A percentile compares a stretch with the other conserved stretches of the same genome.
These are phyloP conservation scores for Debaryomyces psychrophilus DNA, from an alignment of 1,139 yeast species.

Conservation along the genomic window DNA sequence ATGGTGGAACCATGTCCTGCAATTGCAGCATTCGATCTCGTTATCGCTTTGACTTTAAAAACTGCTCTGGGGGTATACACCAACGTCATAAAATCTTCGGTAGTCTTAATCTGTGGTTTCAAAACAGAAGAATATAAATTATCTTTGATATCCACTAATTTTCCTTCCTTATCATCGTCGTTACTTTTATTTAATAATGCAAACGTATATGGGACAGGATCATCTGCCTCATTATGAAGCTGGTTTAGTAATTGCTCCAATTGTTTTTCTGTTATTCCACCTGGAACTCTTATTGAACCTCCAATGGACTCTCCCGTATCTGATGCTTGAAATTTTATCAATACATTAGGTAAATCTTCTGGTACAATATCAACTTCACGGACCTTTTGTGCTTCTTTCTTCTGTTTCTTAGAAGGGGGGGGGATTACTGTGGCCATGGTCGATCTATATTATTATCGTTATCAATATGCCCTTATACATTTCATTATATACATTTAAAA, in stretches of 20 bases:
- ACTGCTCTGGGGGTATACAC: constrained; percentile 95
- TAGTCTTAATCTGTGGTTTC: constrained; percentile 83
- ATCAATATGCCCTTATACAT: neutral
- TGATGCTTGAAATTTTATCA: constrained; percentile 87
- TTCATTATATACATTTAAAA: neutral
- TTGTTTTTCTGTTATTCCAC: constrained; percentile 81
- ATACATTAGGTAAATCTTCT: constrained; percentile 79
- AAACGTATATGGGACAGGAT: constrained; percentile 89
- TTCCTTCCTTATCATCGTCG: constrained; percentile 39
- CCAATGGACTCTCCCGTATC: constrained; percentile 92
- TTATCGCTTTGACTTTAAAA: constrained; percentile 88
- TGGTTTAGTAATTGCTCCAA: constrained; percentile 85
- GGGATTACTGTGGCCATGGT: constrained; percentile 91
- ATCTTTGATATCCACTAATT: constrained; percentile 71
- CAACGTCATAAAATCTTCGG: constrained; percentile 90
- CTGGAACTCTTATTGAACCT: constrained; percentile 89
- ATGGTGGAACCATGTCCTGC: constrained; percentile 96
- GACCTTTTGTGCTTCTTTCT: constrained; percentile 78
- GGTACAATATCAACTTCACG: constrained; percentile 78
- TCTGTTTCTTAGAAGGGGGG: constrained; percentile 91
- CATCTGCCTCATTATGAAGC: constrained; percentile 66
- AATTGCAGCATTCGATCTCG: constrained; percentile 89
- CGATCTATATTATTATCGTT: constrained; percentile 1
- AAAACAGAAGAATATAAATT: constrained; percentile 77
- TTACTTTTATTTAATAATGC: constrained; percentile 57